Evolutionary conservation across 2,329 filamentous ascomycete genomes (phyloP), one percentile per base, ranked within the genome.

Genomic region (Graphiopsis chlorocephala): DNA sequence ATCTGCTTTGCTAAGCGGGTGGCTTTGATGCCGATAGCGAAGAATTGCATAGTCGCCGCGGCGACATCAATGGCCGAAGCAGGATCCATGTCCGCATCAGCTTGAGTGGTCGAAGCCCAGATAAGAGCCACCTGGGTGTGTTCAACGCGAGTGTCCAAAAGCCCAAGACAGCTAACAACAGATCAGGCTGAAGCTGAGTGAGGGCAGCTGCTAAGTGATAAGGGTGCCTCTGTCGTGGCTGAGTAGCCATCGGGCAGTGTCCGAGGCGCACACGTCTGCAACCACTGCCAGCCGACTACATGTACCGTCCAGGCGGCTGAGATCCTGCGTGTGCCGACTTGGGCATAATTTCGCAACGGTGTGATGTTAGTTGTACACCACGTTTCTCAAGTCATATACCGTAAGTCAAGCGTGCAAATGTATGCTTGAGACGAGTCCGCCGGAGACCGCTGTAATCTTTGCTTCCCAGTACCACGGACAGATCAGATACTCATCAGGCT

Each of bases 21-120:
- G 11, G 61, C 42, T 23, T 64, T 58, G 10, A 58, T 2, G 42
- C 61, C 53, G 28, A 47, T 48, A 15, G 48, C 52, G 23, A 64
- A 25, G 20, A 64, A 64, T 12, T 64, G 61, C 23, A 38, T 28
- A 20, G 38, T 29, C 3, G 53, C 61, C 1, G 61, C 50, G 2
- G 48, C 48, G 3, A 52, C 29, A 11, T 48, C 48, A 4, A 62
- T 20, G 8, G 17, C 29, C 17, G 59, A n/a, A 15, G 52, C 31
- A 17, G 59, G 23, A 8, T 62, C 59, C 59, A 59, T 59, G 35
- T 38, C 35, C 15, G 35, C 35, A n/a, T 14, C 35, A 38, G 35
- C 35, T 38, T 17, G 15, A n/a, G 35, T n/a, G 3, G 4, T 38
- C n/a, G 35, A 17, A 14, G 35, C 35, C 4, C 14, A 38, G 15